These are phyloP conservation scores for Phylloporus scabripes DNA, from an alignment of 768 basidiomycete genomes.

Conservation along the genomic window DNA sequence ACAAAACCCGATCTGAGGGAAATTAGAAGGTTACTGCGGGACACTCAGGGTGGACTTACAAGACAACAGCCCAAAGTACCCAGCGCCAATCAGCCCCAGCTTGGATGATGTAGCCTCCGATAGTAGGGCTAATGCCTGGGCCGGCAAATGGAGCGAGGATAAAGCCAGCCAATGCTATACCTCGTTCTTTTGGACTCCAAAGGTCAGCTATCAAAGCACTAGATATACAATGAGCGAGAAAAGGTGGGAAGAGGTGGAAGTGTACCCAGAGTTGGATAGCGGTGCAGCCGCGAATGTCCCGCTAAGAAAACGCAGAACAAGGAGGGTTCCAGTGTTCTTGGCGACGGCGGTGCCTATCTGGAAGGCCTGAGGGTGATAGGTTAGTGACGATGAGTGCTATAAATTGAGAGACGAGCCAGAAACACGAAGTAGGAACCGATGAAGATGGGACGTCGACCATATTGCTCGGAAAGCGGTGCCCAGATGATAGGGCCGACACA, in stretches of 20 bases:
- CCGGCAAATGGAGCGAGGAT: constrained; percentile 64
- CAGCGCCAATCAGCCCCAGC: constrained; percentile 50
- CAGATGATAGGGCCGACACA: constrained; percentile 57
- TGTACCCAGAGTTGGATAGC: constrained; percentile 61
- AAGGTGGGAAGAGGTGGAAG: neutral
- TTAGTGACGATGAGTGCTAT: neutral
- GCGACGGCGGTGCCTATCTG: constrained; percentile 60
- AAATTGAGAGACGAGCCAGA: constrained; percentile 32
- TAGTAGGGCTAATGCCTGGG: constrained; percentile 53
- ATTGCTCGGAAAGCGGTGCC: constrained; percentile 50
- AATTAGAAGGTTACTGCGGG: neutral
- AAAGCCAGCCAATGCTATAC: constrained; percentile 62
- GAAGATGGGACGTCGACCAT: constrained; percentile 55
- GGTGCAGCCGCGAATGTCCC: constrained; percentile 70
- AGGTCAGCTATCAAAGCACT: constrained; percentile 53
- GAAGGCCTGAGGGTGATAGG: constrained; percentile 38
- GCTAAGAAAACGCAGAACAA: constrained; percentile 63
- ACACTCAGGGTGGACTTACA: constrained; percentile 28
- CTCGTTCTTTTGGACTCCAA: constrained; percentile 57
- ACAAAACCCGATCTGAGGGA: constrained; percentile 41
- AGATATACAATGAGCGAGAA: neutral
- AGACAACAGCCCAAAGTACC: constrained; percentile 58
- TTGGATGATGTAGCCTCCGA: constrained; percentile 39
- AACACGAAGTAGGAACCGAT: constrained; percentile 53
- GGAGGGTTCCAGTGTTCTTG: constrained; percentile 54